Evolutionary conservation across 1,139 yeast species (phyloP).

Genomic region (Eremothecium sinecaudum): DNA sequence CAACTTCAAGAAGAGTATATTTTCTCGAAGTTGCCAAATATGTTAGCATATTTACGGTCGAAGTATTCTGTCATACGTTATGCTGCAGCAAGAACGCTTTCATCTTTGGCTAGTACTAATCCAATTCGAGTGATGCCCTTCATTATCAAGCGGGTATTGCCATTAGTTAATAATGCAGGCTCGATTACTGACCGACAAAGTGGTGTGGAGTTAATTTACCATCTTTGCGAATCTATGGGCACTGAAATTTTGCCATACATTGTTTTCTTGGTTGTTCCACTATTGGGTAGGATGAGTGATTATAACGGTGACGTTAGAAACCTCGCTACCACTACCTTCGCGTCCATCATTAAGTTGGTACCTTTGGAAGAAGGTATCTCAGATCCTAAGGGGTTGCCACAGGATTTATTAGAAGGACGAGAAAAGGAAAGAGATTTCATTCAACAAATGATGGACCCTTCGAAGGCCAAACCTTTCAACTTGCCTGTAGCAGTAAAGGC

Average conservation of each 20-base stretch:
- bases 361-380: conserved; percentile 97
- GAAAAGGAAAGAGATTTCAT: conserved; percentile 92
- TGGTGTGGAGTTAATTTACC: conserved; percentile 84
- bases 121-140: conserved; percentile 71
- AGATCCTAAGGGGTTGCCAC: conserved; percentile 89
- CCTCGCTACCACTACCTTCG: conserved; percentile 92
- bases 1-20: conserved; percentile 42
- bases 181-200: conserved; percentile 78
- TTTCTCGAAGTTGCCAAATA: conserved; percentile 37
- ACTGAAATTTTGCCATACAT: conserved; percentile 85
- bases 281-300: conserved; percentile 96
- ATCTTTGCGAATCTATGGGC: conserved; percentile 79
- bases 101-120: conserved; percentile 65
- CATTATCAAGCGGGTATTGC: conserved; percentile 68
- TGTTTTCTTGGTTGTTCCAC: conserved; percentile 91
- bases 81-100: conserved; percentile 84
- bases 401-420: conserved; percentile 74
- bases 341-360: conserved; percentile 86
- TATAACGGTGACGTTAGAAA: conserved; percentile 81
- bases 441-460: conserved; percentile 97
- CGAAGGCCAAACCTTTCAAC: conserved; percentile 77
- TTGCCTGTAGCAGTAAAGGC: conserved; percentile 91
- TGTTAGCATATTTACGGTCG: conserved; percentile 59
- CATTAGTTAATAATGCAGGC: conserved; percentile 76
- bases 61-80: conserved; percentile 74